Conservation (phyloP, 2,329 filamentous ascomycete species). For the Periconia digitata region DNA sequence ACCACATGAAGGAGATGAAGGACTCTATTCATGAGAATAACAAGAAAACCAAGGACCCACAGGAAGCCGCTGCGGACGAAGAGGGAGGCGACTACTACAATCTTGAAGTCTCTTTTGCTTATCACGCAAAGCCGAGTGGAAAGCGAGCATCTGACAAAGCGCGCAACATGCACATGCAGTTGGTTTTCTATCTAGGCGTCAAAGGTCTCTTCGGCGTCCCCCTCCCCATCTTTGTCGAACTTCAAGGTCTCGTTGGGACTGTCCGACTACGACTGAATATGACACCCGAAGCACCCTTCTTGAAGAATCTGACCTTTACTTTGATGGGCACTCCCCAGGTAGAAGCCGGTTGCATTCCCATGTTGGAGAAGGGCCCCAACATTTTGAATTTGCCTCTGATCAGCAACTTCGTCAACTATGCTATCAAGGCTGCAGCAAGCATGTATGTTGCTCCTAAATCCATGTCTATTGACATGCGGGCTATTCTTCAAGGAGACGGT, state of each 20-base stretch:
- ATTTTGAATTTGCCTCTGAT: constrained; percentile 90
- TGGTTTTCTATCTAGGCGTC: constrained; percentile 90
- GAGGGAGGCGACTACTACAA: constrained; percentile 94
- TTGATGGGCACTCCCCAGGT: constrained; percentile 93
- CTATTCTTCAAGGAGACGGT: constrained; percentile 87
- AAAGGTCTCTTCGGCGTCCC: constrained; percentile 88
- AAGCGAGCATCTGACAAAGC: constrained; percentile 76
- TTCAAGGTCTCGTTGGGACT: constrained; percentile 88
- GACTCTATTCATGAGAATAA: constrained; percentile 78
- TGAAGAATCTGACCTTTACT: constrained; percentile 90
- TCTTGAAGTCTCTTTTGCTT: constrained; percentile 85
- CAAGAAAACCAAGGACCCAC: constrained; percentile 76
- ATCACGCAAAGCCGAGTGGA: constrained; percentile 78
- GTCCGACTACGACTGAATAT: constrained; percentile 80
- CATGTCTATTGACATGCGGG: constrained; percentile 86
- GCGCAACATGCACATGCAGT: constrained; percentile 94
- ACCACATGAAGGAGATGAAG: constrained; percentile 79
- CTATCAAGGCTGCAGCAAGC: constrained; percentile 80
- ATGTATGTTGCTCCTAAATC: constrained; percentile 94
- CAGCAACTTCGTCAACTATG: constrained; percentile 95
- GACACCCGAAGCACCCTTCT: constrained; percentile 86
- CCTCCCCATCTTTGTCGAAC: constrained; percentile 83
- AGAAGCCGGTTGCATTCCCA: constrained; percentile 84
- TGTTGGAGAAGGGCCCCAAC: constrained; percentile 89
- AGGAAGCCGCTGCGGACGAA: constrained; percentile 85